phyloP scores from a whole-genome alignment of 768 basidiomycete species.

The Leccinum ochraceum region DNA sequence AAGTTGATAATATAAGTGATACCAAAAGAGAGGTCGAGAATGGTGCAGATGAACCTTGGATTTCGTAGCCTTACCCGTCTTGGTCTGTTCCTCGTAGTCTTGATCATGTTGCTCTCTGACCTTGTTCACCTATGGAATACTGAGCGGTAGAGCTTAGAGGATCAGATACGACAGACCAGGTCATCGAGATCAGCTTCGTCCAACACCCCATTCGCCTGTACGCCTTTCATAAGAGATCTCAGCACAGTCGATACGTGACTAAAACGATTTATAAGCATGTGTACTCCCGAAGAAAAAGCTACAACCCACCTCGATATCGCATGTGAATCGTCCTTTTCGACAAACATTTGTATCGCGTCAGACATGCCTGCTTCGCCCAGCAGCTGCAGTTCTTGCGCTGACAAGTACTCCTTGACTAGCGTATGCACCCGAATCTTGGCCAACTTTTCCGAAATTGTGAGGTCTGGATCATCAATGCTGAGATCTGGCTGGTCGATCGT shows the following conservation, averaged over 20 bases:
- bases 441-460: slow-evolving; percentile 70
- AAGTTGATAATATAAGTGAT: not conserved
- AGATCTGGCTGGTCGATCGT: slow-evolving; percentile 75
- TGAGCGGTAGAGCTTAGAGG: slow-evolving; percentile 1
- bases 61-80: slow-evolving; percentile 39
- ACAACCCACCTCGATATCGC: slow-evolving; percentile 81
- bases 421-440: slow-evolving; percentile 83
- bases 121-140: slow-evolving; percentile 52
- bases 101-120: slow-evolving; percentile 72
- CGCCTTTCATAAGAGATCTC: slow-evolving; percentile 64
- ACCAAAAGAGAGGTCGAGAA: not conserved
- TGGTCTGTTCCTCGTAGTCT: slow-evolving; percentile 53
- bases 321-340: slow-evolving; percentile 96
- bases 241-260: slow-evolving; percentile 70
- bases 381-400: slow-evolving; percentile 90
- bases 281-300: not conserved
- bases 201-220: slow-evolving; percentile 62
- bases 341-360: slow-evolving; percentile 92
- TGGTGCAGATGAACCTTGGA: slow-evolving; percentile 41
- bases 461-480: slow-evolving; percentile 74
- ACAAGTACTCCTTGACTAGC: slow-evolving; percentile 88
- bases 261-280: not conserved
- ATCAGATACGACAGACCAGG: slow-evolving; percentile 45
- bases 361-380: slow-evolving; percentile 89
- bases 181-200: slow-evolving; percentile 79